Base-by-base conservation (phyloP, 306 rosid species). In the Malus orientalis region DNA sequence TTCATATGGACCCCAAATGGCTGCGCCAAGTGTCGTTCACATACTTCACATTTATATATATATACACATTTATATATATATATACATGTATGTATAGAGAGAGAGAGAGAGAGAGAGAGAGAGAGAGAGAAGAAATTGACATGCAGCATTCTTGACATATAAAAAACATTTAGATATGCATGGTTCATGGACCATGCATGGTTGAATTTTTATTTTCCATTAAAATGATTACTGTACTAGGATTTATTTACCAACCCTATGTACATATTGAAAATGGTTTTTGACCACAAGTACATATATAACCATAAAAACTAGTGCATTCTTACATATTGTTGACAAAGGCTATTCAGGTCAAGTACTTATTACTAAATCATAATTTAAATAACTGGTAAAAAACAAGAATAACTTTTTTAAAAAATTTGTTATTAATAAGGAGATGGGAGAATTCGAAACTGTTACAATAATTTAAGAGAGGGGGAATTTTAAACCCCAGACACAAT, bases 1-100 rank as follows among this genome's bases (percentile, higher is more conserved):
- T 78, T 81, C 82, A 78, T 1, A 18, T 78, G 69, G 73, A 63
- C 80, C 76, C 77, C 76, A 81, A 40, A 20, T 76, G 74, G 64
- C 38, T 80, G 25, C 79, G 82, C 85, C 71, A 77, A 74, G 45
- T 30, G 79, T 80, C 55, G 25, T 33, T 70, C 62, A 51, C 63
- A 63, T 13, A 14, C 33, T 18, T 3, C 66, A 61, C 36, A 61
- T 61, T 10, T 25, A 60, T 11, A 60, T 2, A 25, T 25, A 25
- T 25, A 25, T 25, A 25, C 25, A 25, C 25, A 25, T 25, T 25
- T 25, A 25, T 25, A 25, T 25, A 54, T 1, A 27, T 27, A 27
- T 27, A 27, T 27, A 27, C 1, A 27, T 27, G 2, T 19, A 18
- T 44, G 3, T 44, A 11, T 44, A 44, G 4, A 44, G 15, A 44